These are phyloP conservation scores for Fonsecaea multimorphosa DNA, from an alignment of 2,329 filamentous ascomycete species.

Conservation along the genomic window DNA sequence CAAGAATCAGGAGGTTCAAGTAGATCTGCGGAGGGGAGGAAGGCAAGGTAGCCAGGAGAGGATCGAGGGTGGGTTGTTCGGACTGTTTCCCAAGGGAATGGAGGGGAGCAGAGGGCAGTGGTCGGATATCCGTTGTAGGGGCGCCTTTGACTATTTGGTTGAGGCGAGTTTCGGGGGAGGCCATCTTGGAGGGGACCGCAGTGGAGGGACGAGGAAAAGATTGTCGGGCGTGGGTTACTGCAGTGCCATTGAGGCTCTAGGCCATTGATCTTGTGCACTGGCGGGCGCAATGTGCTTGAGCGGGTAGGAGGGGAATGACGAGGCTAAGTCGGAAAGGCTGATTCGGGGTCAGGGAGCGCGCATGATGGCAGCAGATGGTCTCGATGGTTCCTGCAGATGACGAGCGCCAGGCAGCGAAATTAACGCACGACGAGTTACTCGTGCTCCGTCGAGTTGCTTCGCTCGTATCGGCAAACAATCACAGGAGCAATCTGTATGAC, in stretches of 20 bases:
- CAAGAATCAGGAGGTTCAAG: conserved; percentile 94
- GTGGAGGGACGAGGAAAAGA: not conserved
- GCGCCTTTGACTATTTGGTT: conserved; percentile 94
- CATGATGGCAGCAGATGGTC: no score
- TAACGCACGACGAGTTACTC: not conserved
- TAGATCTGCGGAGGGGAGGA: conserved; percentile 96
- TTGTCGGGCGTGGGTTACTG: conserved; percentile 12
- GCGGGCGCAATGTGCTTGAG: no score
- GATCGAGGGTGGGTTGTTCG: conserved; percentile 55
- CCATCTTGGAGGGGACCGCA: conserved; percentile 44
- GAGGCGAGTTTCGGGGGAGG: conserved; percentile 66
- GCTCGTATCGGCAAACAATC: conserved; percentile 1
- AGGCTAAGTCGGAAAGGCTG: not conserved
- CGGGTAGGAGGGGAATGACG: not conserved
- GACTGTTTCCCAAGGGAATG: conserved; percentile 39
- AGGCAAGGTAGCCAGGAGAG: conserved; percentile 76
- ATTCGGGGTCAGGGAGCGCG: not conserved
- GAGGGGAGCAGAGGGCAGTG: conserved; percentile 49
- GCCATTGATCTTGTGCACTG: not conserved
- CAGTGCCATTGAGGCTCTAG: conserved; percentile 18
- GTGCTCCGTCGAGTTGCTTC: not conserved
- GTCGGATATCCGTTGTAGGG: conserved; percentile 66
- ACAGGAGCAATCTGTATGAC: no score
- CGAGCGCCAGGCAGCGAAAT: conserved; percentile 18
- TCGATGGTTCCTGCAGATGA: conserved; percentile 7